Evolutionary conservation across 78 protist species (phyloP), one percentile per base, ranked within the genome.

Genomic region (Tieghemostelium lacteum): DNA sequence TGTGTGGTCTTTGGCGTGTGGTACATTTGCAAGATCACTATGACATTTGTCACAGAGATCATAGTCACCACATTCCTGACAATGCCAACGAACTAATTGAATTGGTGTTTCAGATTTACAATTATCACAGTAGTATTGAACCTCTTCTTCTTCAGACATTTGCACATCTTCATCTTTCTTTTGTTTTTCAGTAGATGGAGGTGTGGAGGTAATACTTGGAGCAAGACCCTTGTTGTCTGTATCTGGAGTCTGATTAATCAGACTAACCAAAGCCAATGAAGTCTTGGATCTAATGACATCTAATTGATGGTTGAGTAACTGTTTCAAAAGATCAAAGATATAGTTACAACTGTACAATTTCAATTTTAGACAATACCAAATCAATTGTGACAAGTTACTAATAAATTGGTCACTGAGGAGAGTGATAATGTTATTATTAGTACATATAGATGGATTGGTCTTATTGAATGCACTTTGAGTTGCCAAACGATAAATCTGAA

Each of bases 41-140:
- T 77, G 65, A 67, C 94, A 91, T n/a, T 31, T 36, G 19, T 67
- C 63, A 50, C 94, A 91, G 14, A 91, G 75, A 50, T 91, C 94
- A 24, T 40, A 91, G 40, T 77, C 88, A 37, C 50, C 89, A 42
- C 94, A 91, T 5, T 0, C 31, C 3, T 60, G 64, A 57, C 95
- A 92, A 40, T 86, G 86, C 87, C 87, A 92, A 34, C 92, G 28
- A 26, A 40, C 45, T 6, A 26, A 58, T 6, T 14, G 28, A 20
- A 92, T 86, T 42, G 92, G 87, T 20, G 19, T 52, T 45, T 6
- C 6, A 14, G 6, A 6, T 45, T 45, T 45, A 58, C 92, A 86
- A 24, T 17, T 34, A 33, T 86, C 92, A 72, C 95, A 92, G 7
- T 55, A 49, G 58, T 70, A 86, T 20, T 39, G 42, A 26, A 86